Evolutionary conservation across 2,329 filamentous ascomycete species (phyloP).

Genomic region (Calonectria multiphialidica): DNA sequence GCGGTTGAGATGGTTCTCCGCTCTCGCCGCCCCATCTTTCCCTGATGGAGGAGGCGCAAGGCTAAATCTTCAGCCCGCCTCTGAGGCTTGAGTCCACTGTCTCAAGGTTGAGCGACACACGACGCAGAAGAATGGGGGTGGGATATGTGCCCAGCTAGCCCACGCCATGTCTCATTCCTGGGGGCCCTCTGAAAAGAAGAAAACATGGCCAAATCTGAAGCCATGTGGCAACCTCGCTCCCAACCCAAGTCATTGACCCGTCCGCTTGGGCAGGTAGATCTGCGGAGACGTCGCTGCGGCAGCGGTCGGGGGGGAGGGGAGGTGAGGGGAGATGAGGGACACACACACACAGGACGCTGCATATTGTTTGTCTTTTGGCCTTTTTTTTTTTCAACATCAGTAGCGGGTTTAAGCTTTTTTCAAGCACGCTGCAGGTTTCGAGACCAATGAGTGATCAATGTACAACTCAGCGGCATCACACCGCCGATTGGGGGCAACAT

Average conservation of each 20-base stretch:
- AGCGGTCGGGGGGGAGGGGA: background rate
- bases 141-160: slow-evolving; percentile 13
- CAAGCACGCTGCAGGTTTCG: background rate
- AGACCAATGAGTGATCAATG: background rate
- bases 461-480: slow-evolving; percentile 5
- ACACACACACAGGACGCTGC: background rate
- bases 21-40: slow-evolving; percentile 17
- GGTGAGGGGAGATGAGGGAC: too few species aligned
- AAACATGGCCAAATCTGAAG: slow-evolving; percentile 21
- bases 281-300: background rate
- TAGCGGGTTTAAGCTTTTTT: slow-evolving; percentile 1
- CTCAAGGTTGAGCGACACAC: slow-evolving; percentile 22
- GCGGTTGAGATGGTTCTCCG: slow-evolving; percentile 18
- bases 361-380: background rate
- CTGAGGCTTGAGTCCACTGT: slow-evolving; percentile 28
- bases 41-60: slow-evolving; percentile 25
- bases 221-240: slow-evolving; percentile 25
- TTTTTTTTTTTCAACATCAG: background rate
- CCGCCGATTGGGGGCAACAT: slow-evolving; percentile 12
- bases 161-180: slow-evolving; percentile 27
- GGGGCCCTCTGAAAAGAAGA: slow-evolving; percentile 19
- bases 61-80: slow-evolving; percentile 31
- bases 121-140: slow-evolving; percentile 6
- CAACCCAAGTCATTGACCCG: slow-evolving; percentile 3
- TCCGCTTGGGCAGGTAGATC: background rate